Conservation (phyloP, 768 basidiomycete species). For the Rhodotorula paludigena region DNA sequence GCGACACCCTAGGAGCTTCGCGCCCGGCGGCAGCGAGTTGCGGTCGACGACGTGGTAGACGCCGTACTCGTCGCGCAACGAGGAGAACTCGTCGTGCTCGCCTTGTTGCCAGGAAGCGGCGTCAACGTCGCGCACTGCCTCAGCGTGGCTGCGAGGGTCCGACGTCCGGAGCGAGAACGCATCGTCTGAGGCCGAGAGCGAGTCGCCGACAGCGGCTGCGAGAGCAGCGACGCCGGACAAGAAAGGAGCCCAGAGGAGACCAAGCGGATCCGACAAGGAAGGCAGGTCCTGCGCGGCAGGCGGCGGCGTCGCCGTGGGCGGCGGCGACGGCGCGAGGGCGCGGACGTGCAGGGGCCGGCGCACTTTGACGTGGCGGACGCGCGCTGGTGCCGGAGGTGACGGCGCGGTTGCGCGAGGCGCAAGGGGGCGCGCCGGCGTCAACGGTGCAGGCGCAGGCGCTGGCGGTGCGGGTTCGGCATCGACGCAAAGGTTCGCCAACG, state of each 20-base stretch:
- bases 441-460: too few relatives aligned
- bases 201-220: neutral
- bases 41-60: slow-evolving; percentile 42
- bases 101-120: too few relatives aligned
- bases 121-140: neutral
- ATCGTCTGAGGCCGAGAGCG: neutral
- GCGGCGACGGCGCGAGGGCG: neutral
- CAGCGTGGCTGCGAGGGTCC: slow-evolving; percentile 8
- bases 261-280: neutral
- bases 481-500: too few relatives aligned
- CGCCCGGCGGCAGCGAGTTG: slow-evolving; percentile 42
- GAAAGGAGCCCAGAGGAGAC: neutral
- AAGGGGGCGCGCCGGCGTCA: too few relatives aligned
- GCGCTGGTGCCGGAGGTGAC: too few relatives aligned
- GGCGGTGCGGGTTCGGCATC: too few relatives aligned
- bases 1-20: slow-evolving; percentile 47
- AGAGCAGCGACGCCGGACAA: neutral
- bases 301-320: neutral
- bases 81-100: slow-evolving; percentile 21
- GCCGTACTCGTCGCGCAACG: slow-evolving; percentile 43
- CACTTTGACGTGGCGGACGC: too few relatives aligned
- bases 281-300: too few relatives aligned
- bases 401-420: too few relatives aligned
- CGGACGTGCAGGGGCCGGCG: neutral
- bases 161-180: neutral